Base-by-base conservation (phyloP, 1,284 basidiomycete genomes). In the Cerrena zonata region DNA sequence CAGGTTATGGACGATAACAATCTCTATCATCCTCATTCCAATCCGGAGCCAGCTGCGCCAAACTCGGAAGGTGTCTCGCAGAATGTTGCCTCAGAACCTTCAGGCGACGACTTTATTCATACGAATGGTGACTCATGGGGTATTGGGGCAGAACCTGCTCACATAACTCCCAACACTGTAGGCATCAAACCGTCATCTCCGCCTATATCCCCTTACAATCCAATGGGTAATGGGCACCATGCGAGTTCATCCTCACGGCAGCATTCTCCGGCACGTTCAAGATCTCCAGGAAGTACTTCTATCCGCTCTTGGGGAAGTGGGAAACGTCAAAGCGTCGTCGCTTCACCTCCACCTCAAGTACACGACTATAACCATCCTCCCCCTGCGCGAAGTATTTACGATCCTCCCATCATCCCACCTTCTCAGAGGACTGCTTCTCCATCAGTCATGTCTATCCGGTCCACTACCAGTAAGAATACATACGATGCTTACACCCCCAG, bases 391-490 rank as follows among this genome's bases (percentile, higher is more conserved):
- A 55, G 24, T 36, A 37, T 37, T 12, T 52, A 57, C 44, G 56
- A 59, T 43, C 53, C 55, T 13, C 52, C 53, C 5, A 24, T 53
- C 2, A 27, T 40, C 1, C 15, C 22, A 15, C 13, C 36, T 18
- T 40, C 49, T 11, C 54, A 53, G 15, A 53, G 63, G 26, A 51
- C 63, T 1, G 49, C 55, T 2, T 64, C 63, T 3, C 63, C 63
- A 4, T 62, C 60, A 4, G 55, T 60, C 3, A 53, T 54, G 23
- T 65, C 66, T 11, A 43, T 64, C 11, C 60, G 55, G 5, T 66
- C 65, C 1, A 51, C 56, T 30, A 60, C 30, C 18, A 19, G 30
- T 22, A 45, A 19, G 47, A 37, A 49, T 49, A 13, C 36, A 45
- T 18, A 42, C 22, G 41, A 24, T 22, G 19, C n/a, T 5, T 42